phyloP scores from a whole-genome alignment of 768 basidiomycete species.

The Tulasnella sp. region DNA sequence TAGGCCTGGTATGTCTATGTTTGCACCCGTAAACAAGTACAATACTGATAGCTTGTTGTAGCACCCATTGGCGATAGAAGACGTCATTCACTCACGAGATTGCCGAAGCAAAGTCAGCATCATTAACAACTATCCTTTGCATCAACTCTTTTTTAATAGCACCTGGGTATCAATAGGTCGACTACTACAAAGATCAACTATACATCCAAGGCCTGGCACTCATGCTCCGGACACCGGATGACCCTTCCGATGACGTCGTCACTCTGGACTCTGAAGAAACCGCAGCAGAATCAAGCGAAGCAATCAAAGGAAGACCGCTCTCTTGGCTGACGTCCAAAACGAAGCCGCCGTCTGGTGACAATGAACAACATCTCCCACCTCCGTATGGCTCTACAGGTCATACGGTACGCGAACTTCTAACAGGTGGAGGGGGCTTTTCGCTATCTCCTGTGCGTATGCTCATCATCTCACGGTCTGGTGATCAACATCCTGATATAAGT shows the following conservation, averaged over 20 bases:
- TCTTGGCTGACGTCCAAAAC: too few species aligned
- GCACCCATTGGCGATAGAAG: constrained; percentile 25
- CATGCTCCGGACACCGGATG: not conserved
- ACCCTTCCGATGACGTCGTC: not conserved
- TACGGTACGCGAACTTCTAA: too few species aligned
- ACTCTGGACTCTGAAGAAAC: too few species aligned
- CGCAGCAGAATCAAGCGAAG: too few species aligned
- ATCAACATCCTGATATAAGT: too few species aligned
- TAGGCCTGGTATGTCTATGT: constrained; percentile 1
- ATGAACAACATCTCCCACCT: too few species aligned
- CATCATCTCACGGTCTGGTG: too few species aligned
- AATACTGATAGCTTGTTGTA: not conserved
- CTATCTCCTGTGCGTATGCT: too few species aligned
- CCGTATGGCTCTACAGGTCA: too few species aligned
- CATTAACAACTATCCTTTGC: not conserved
- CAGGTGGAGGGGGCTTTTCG: too few species aligned
- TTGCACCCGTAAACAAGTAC: not conserved
- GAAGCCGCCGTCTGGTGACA: too few species aligned
- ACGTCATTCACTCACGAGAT: constrained; percentile 22
- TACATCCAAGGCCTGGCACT: constrained; percentile 57
- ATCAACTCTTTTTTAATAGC: not conserved
- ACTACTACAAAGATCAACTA: constrained; percentile 37
- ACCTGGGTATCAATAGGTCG: constrained; percentile 17
- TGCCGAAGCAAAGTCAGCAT: constrained; percentile 4
- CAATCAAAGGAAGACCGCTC: too few species aligned